A percentile compares a stretch with the other conserved stretches of the same genome.
Conservation (phyloP, 495 filamentous ascomycete genomes). For the Penicillium coprophilum region DNA sequence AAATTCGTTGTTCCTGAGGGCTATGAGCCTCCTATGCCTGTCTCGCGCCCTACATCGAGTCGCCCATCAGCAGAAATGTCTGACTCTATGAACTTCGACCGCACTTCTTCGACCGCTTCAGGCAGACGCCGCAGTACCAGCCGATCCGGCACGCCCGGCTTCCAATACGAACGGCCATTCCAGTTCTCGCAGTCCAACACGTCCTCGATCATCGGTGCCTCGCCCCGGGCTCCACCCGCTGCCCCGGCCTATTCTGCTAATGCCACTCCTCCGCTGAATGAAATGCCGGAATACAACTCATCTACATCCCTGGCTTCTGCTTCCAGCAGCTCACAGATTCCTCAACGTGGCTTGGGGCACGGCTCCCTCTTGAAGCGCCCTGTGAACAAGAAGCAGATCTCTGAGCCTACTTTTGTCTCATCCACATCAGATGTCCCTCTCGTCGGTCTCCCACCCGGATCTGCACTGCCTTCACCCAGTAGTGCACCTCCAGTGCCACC, state of each 20-base stretch:
- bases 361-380: conserved; percentile 55
- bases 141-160: conserved; percentile 40
- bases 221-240: conserved; percentile 54
- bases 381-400: conserved; percentile 74
- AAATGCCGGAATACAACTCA: conserved; percentile 34
- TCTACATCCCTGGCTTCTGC: conserved; percentile 22
- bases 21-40: conserved; percentile 28
- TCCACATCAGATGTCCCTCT: conserved; percentile 72
- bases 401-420: conserved; percentile 78
- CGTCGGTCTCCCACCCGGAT: conserved; percentile 56
- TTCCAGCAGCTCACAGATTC: conserved; percentile 16
- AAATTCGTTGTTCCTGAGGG: conserved; percentile 28
- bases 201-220: conserved; percentile 43
- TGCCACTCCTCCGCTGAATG: conserved; percentile 55
- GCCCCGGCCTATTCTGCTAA: conserved; percentile 53
- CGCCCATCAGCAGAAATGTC: conserved; percentile 43
- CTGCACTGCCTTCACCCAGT: conserved; percentile 42
- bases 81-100: conserved; percentile 36
- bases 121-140: conserved; percentile 51
- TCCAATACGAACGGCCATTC: conserved; percentile 45
- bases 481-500: conserved; percentile 60
- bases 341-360: conserved; percentile 34
- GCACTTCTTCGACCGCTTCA: conserved; percentile 42
- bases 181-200: conserved; percentile 36
- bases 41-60: conserved; percentile 34